Evolutionary conservation across 257 asterid genomes (phyloP).

Genomic region (Striga asiatica): DNA sequence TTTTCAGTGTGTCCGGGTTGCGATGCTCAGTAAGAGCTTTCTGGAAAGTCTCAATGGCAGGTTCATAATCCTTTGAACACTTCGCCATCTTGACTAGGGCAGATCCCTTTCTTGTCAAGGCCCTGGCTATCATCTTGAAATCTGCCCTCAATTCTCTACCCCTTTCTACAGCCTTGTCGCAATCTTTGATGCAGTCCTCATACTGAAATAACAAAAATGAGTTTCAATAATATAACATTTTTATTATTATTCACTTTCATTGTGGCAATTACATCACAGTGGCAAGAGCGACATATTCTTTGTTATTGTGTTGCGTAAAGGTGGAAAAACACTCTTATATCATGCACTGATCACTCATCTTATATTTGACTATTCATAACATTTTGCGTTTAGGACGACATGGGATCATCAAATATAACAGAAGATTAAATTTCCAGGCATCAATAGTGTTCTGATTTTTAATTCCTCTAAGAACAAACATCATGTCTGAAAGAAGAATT

Average conservation of each 20-base stretch:
- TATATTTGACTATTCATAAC: too few species aligned
- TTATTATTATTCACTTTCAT: not conserved
- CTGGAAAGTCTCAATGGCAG: constrained; percentile 79
- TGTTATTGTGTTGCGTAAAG: too few species aligned
- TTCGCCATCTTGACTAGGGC: constrained; percentile 79
- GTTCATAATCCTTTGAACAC: constrained; percentile 65
- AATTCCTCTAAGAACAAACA: too few species aligned
- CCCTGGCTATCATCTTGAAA: constrained; percentile 85
- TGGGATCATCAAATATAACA: too few species aligned
- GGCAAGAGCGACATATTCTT: too few species aligned
- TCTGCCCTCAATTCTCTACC: constrained; percentile 85
- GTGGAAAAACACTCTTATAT: too few species aligned
- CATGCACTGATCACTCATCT: too few species aligned
- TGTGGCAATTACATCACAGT: not conserved
- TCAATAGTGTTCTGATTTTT: too few species aligned
- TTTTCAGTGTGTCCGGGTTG: constrained; percentile 85
- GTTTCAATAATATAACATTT: not conserved
- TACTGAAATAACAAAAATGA: constrained; percentile 25
- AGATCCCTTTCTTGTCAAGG: constrained; percentile 85
- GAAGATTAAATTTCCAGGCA: too few species aligned
- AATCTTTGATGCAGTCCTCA: constrained; percentile 81
- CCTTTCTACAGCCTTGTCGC: constrained; percentile 91
- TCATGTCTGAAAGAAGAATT: too few species aligned
- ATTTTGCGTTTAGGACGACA: too few species aligned
- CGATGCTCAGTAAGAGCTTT: constrained; percentile 97